Base-by-base conservation (phyloP, 495 filamentous ascomycete genomes). In the Daldinia childiae region DNA sequence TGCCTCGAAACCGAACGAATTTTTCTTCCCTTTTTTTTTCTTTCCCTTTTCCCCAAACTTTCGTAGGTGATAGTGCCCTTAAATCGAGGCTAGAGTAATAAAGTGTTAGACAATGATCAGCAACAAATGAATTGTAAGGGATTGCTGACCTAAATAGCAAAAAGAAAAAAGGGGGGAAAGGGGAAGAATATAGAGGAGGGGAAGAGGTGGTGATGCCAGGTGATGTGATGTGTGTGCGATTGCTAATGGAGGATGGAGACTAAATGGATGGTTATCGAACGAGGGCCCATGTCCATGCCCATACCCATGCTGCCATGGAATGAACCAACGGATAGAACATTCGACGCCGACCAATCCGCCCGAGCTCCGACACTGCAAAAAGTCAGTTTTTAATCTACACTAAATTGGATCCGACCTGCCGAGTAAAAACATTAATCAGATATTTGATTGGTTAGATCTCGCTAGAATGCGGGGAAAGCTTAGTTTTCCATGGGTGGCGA, bases 321-420 rank as follows among this genome's bases (percentile, higher is more conserved):
- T 5, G 2, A 52, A 26, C 3, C 3, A 52, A 54, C 32, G 36
- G 61, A 21, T 15, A 68, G 50, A 73, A 73, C 70, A 62, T 73
- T 68, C 61, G 70, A 73, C 70, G 39, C 54, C 69, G 45, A 56
- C 58, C 45, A 72, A 72, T 72, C 64, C 69, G 51, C 38, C 69
- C 54, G 55, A 72, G 54, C 58, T 45, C 63, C 58, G 51, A 54
- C 21, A 8, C 14, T 51, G 17, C 7, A 19, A 63, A 64, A 69
- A 64, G n/a, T 58, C 51, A 60, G 50, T 66, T 41, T 66, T 58
- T 54, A 62, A 71, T 63, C 58, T 50, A 41, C 29, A 38, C 27
- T 63, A 58, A 45, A 72, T 72, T 52, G 50, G 63, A 64, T 72
- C 69, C 69, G 69, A 71, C 63, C 66, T 62, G 69, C 64, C 63